These are phyloP conservation scores for Chlorencoelia australis DNA, from an alignment of 2,329 filamentous ascomycete genomes.

Conservation along the genomic window DNA sequence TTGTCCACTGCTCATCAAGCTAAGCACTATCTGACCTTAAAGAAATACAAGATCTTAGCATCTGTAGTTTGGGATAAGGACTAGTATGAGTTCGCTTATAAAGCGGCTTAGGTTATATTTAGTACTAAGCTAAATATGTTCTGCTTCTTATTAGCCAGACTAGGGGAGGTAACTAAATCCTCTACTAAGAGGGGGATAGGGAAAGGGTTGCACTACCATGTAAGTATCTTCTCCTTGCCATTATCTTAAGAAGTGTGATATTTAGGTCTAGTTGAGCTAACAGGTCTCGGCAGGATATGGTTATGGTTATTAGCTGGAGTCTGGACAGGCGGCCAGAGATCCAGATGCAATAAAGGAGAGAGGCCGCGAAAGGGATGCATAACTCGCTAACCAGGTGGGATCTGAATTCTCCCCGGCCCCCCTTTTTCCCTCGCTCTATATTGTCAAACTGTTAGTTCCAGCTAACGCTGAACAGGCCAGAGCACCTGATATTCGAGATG, in stretches of 20 bases:
- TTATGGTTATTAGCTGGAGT: constrained; percentile 6
- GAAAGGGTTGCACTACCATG: constrained; percentile 7
- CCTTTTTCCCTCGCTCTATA: neutral
- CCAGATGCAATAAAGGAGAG: constrained; percentile 6
- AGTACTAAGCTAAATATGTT: constrained; percentile 5
- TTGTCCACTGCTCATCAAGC: constrained; percentile 4
- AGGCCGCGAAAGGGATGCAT: constrained; percentile 6
- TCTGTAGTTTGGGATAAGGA: constrained; percentile 5
- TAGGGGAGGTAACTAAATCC: constrained; percentile 9
- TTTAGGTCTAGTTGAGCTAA: constrained; percentile 6
- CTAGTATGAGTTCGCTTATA: constrained; percentile 6
- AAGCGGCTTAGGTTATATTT: constrained; percentile 5
- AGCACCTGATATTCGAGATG: neutral
- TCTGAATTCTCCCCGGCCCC: constrained; percentile 3
- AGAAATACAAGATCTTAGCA: constrained; percentile 6
- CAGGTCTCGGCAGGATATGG: constrained; percentile 9
- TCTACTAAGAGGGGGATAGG: constrained; percentile 6
- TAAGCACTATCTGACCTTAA: constrained; percentile 3
- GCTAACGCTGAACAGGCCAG: neutral
- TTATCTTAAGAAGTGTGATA: constrained; percentile 6
- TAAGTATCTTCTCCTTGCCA: constrained; percentile 9
- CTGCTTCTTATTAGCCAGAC: constrained; percentile 4
- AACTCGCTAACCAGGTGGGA: too few species aligned
- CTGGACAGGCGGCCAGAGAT: constrained; percentile 7
- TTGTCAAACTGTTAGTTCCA: neutral